phyloP scores from a whole-genome alignment of 139 green algal genomes.

The Tetraselmis striata region DNA sequence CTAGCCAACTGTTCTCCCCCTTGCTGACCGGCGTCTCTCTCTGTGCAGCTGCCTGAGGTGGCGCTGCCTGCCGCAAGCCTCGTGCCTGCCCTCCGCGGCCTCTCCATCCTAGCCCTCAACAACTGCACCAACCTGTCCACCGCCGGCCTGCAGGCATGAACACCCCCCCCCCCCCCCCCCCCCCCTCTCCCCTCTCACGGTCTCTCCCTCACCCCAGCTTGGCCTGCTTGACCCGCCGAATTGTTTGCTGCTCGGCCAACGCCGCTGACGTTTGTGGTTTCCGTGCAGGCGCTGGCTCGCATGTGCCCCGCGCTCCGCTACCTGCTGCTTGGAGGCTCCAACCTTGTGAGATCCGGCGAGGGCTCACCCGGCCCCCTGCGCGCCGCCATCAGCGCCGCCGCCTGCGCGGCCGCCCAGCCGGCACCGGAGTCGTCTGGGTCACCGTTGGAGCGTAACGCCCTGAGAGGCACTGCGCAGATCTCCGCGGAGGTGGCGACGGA shows the following conservation, averaged over 20 bases:
- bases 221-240: too few relatives aligned
- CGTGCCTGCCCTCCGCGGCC: background rate
- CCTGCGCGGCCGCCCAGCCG: too few relatives aligned
- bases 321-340: conserved; percentile 51
- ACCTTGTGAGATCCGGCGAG: conserved; percentile 4
- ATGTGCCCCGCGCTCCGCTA: conserved; percentile 43
- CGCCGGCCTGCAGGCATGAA: conserved; percentile 16
- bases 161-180: too few relatives aligned
- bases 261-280: too few relatives aligned
- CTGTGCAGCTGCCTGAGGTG: background rate
- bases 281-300: conserved; percentile 23
- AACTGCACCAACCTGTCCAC: conserved; percentile 38
- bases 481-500: conserved; percentile 16
- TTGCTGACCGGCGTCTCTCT: background rate
- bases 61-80: background rate
- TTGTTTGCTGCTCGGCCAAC: too few relatives aligned
- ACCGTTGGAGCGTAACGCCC: too few relatives aligned
- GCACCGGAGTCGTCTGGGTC: too few relatives aligned
- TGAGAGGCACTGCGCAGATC: background rate
- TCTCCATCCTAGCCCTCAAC: conserved; percentile 45
- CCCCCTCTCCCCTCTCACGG: too few relatives aligned
- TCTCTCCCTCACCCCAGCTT: too few relatives aligned
- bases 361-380: background rate
- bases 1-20: too few relatives aligned
- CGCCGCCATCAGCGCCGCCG: background rate